Conservation (phyloP, 108 stramenopile species). For the Fragilaria radians region DNA sequence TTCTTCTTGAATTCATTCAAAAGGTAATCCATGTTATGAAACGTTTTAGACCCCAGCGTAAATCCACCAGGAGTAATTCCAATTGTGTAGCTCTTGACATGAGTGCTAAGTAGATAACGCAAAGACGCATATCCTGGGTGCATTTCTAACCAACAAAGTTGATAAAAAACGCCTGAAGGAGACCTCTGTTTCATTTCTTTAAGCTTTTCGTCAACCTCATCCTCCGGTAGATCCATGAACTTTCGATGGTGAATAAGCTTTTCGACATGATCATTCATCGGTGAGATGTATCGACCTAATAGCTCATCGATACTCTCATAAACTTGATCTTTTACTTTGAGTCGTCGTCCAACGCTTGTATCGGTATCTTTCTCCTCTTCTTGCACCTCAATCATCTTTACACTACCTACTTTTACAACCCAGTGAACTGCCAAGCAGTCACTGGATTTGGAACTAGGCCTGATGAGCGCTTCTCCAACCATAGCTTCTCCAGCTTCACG, state of each 20-base stretch:
- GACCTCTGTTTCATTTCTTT: conserved; percentile 44
- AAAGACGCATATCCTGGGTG: conserved; percentile 78
- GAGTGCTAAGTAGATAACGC: conserved; percentile 59
- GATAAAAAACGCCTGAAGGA: conserved; percentile 56
- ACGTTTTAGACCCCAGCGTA: conserved; percentile 54
- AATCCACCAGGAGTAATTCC: conserved; percentile 80
- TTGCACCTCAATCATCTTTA: conserved; percentile 77
- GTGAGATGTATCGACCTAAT: conserved; percentile 77
- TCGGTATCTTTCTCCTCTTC: conserved; percentile 87
- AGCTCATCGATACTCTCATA: conserved; percentile 87
- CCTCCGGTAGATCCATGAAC: conserved; percentile 66
- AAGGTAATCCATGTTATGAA: conserved; percentile 52
- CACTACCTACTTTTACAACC: conserved; percentile 68
- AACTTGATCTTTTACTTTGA: conserved; percentile 70
- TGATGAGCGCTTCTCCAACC: conserved; percentile 81
- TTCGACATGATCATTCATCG: conserved; percentile 84
- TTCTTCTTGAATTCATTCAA: conserved; percentile 85
- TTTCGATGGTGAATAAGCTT: conserved; percentile 75
- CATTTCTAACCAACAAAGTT: conserved; percentile 81
- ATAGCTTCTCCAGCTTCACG: conserved; percentile 58
- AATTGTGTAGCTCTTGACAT: conserved; percentile 58
- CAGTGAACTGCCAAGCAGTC: conserved; percentile 84
- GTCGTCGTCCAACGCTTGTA: conserved; percentile 71
- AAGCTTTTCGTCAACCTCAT: conserved; percentile 73
- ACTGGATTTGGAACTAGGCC: conserved; percentile 73